Evolutionary conservation across 768 basidiomycete species (phyloP), one percentile per base, ranked within the genome.

Genomic region (Boletus edulis): DNA sequence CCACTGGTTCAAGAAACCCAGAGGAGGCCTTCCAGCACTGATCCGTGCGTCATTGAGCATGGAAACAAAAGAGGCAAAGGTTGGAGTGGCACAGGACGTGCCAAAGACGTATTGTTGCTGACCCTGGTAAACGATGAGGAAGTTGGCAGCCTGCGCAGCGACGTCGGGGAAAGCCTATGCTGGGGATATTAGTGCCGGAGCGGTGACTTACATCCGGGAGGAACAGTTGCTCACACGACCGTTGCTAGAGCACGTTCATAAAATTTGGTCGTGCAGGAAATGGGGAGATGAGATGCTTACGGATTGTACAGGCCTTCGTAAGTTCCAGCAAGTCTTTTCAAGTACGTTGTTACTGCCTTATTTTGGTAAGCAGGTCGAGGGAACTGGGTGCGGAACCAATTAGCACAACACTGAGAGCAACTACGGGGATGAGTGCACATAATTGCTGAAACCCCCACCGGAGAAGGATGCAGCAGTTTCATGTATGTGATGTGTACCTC

Each of bases 391-490:
- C 1, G 20, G 24, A 24, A 12, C 32, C 42, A 8, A n/a, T 55
- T 39, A 40, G 37, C 13, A 52, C 14, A 39, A 20, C 10, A 11
- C 14, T 14, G 34, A 4, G 75, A 15, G 11, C 1, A 12, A 13
- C 15, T 7, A 9, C 17, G 3, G 5, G 3, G 7, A 49, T 34
- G 38, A 50, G 46, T 37, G 78, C 59, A 86, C 85, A 49, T 82
- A 81, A 57, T 86, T 75, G 65, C 86, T 87, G 73, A 89, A 91
- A 4, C 88, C 87, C 35, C 88, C 88, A 1, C 86, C 85, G 13
- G 85, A 87, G 73, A 88, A 85, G 57, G 48, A 65, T 0, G 77
- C 80, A 0, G 81, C 82, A 15, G 75, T 75, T 66, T 91, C 88
- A 0, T 85, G 87, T 46, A 86, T 70, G 39, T 71, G 56, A 22